Conservation (phyloP, 257 asterid genomes). For the Solanum chilense region DNA sequence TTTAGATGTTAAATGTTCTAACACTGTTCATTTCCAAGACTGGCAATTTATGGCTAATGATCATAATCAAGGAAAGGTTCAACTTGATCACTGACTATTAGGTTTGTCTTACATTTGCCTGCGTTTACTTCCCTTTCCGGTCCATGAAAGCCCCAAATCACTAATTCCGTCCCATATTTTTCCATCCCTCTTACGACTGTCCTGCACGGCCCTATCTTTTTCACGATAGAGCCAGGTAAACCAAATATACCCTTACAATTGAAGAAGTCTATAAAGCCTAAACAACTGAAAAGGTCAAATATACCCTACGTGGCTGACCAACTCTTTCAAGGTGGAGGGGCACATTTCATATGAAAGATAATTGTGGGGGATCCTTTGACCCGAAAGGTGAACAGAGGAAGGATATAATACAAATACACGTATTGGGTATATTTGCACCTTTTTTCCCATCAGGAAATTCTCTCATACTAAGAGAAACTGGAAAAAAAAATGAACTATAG, state of each 20-base stretch:
- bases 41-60: neutral
- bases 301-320: neutral
- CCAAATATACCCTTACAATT: neutral
- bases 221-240: neutral
- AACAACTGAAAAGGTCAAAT: neutral
- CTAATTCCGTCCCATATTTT: neutral
- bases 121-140: neutral
- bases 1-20: neutral
- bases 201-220: neutral
- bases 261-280: neutral
- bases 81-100: neutral
- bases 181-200: neutral
- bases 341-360: neutral
- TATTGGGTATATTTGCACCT: neutral
- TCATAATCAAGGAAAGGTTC: neutral
- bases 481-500: too few species aligned
- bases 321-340: neutral
- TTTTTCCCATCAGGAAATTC: neutral
- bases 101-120: neutral
- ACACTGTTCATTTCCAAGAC: neutral
- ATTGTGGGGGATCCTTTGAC: neutral
- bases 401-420: neutral
- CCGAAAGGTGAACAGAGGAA: neutral
- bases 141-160: neutral
- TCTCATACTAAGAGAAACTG: too few species aligned